phyloP scores from a whole-genome alignment of 2,329 filamentous ascomycete species.

The Arachnopeziza araneosa region DNA sequence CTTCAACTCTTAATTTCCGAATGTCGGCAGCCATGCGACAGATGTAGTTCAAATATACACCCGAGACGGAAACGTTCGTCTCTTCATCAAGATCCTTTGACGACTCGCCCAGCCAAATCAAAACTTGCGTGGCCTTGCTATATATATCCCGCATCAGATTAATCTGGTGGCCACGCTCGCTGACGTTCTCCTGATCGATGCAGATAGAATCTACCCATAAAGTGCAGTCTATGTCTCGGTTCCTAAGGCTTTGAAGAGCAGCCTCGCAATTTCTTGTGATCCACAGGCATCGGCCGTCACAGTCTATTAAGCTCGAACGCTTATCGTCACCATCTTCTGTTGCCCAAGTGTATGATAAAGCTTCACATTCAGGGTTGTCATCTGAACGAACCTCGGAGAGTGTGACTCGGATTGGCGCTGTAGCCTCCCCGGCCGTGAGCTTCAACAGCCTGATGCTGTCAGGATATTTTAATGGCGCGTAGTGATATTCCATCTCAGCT shows the following conservation, averaged over 20 bases:
- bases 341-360: neutral
- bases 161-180: neutral
- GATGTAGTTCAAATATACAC: neutral
- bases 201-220: constrained; percentile 1
- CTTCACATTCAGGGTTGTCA: no score
- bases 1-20: neutral
- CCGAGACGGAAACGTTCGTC: neutral
- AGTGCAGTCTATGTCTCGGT: neutral
- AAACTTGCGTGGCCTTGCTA: neutral
- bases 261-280: neutral
- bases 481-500: no score
- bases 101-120: neutral
- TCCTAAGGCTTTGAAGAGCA: neutral
- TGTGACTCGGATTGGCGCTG: no score
- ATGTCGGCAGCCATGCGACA: neutral
- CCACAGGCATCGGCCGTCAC: neutral
- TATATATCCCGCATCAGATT: neutral
- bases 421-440: no score
- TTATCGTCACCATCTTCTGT: neutral
- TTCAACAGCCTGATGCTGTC: no score
- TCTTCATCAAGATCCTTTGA: neutral
- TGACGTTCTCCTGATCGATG: neutral
- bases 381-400: no score
- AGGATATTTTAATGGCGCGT: no score
- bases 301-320: neutral